Base-by-base conservation (phyloP, 176 grass and related monocot genomes). In the Microstegium vimineum region DNA sequence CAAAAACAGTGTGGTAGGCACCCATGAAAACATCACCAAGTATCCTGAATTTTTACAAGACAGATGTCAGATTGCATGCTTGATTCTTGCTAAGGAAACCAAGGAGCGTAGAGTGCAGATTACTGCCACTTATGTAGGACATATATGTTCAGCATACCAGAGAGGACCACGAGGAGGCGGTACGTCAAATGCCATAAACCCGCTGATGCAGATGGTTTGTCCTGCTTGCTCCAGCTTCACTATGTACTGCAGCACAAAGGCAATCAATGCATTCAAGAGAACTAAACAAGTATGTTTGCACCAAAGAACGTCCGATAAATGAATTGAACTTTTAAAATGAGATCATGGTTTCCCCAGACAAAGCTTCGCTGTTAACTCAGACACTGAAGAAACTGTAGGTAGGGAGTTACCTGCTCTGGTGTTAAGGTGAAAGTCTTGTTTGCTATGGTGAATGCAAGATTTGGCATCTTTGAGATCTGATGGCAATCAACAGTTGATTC, bases 21-120 rank as follows among this genome's bases (percentile, higher is more conserved):
- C 92, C 92, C 95, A 98, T 98, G 75, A 98, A 98, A 18, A 98
- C 95, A 80, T 98, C 95, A 32, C 95, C 95, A 64, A 98, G 91
- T 66, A 98, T 98, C 95, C 92, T 98, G 81, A 38, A 64, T 62
- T 42, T 47, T n/a, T 34, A 4, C 5, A 12, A 35, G 16, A 20
- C 4, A 14, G 11, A 79, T 17, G 38, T 79, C 32, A 79, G 62
- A 37, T 17, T 35, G 18, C 12, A 67, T 23, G 38, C 7, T 65
- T 78, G 40, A 8, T 79, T 14, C 26, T 62, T 18, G 35, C 8
- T 32, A 65, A 2, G 17, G 38, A 0, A 33, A 62, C 30, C 3
- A 46, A 47, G 10, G n/a, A 43, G n/a, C 4, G 15, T 59, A 23
- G 2, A 17, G 12, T 38, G 13, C 5, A 26, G 40, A 40, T 66